Evolutionary conservation across 202 grass and related monocot species (phyloP), one percentile per base, ranked within the genome.

Genomic region (Hordeum pubiflorum): DNA sequence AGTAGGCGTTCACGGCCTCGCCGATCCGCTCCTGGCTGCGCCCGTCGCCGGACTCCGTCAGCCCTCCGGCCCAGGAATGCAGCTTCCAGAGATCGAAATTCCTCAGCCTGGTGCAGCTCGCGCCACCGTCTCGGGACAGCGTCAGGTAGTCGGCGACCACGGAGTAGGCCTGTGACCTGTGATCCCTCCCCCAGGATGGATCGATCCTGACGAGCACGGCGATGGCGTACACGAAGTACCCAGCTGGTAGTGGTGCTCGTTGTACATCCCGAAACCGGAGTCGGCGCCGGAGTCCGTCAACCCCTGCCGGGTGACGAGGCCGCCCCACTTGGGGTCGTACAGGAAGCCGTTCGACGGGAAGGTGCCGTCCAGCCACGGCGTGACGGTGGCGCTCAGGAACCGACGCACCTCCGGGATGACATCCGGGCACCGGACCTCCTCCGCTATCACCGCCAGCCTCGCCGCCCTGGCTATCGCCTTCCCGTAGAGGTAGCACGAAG

Each of bases 41-140:
- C 60, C 60, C 60, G 27, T 63, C 60, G 26, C 12, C 27, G 27
- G 27, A 97, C 62, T 97, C 94, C 0, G 94, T 92, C 18, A 97
- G 12, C 6, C 94, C 94, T 3, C 89, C 88, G 1, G 94, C 89
- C 94, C 94, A 97, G 33, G 94, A 97, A 75, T 97, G 60, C 13
- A 63, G 60, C 87, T 94, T 94, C 94, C 91, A 97, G 1, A 92
- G 62, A 73, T 97, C 94, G 38, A 97, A 97, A 78, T 82, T 90
- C 74, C 94, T 74, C 27, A 94, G 79, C 17, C 89, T 69, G 11
- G 91, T 84, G 74, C 89, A 97, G 40, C 74, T 79, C 3, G 81
- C 71, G 12, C 77, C 86, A 2, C 72, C 9, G 36, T 84, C 90
- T 9, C 88, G 77, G 0, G 94, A 85, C 46, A 90, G n/a, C 13